Percentiles rank a stretch among this genome's conserved stretches.
Conservation (phyloP, 805 yeast species). For the Wickerhamiella spandovensis region DNA sequence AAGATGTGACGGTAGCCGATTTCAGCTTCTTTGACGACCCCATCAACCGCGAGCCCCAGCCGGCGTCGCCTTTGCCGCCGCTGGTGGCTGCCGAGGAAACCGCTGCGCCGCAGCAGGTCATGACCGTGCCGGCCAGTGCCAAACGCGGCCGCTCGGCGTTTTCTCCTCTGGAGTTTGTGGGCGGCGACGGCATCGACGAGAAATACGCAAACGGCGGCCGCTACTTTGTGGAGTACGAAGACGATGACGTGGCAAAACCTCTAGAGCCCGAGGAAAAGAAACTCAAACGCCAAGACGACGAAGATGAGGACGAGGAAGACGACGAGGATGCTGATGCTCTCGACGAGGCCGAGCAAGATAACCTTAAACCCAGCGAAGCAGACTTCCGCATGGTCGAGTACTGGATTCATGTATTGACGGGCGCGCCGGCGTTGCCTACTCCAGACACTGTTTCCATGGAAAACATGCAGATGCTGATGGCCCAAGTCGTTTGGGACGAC, state of each 20-base stretch:
- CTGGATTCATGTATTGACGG: neutral
- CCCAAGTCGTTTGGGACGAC: conserved; percentile 27
- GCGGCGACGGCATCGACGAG: conserved; percentile 45
- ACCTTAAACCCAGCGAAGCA: neutral
- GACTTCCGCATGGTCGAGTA: neutral
- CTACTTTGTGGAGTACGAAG: conserved; percentile 42
- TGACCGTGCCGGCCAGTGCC: conserved; percentile 1
- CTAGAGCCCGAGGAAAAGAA: conserved; percentile 1
- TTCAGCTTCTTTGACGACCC: conserved; percentile 28
- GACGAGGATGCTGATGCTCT: neutral
- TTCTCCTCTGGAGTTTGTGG: neutral
- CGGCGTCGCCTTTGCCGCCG: neutral
- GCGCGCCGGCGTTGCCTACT: neutral
- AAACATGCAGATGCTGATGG: conserved; percentile 18
- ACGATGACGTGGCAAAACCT: conserved; percentile 4
- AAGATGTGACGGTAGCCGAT: conserved; percentile 30
- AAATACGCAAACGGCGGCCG: conserved; percentile 87
- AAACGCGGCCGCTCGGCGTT: neutral
- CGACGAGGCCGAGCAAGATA: neutral
- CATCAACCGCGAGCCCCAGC: neutral
- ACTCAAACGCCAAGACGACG: conserved; percentile 1
- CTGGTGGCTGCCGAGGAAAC: neutral
- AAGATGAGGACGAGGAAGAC: neutral
- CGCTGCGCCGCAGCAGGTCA: neutral
- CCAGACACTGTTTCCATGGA: conserved; percentile 11